These are phyloP conservation scores for Lactifluus subvellereus DNA, from an alignment of 768 basidiomycete genomes.

Conservation along the genomic window DNA sequence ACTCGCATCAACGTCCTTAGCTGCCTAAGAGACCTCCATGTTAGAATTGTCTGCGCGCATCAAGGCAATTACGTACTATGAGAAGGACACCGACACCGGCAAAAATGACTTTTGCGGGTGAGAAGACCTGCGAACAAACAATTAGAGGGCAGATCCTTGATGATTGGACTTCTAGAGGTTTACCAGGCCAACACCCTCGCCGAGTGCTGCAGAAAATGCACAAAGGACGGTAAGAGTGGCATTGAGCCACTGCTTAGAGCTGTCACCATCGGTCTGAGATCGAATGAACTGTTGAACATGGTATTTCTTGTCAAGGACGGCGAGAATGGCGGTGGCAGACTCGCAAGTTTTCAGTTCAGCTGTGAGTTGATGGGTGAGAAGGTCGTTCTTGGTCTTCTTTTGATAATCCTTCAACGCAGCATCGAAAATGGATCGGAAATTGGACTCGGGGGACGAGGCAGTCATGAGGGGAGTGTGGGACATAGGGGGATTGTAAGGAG, in stretches of 20 bases:
- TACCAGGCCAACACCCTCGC: not conserved
- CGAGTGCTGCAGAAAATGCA: not conserved
- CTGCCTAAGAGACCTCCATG: not conserved
- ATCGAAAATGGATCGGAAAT: not conserved
- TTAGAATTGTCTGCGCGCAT: not conserved
- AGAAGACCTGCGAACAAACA: not conserved
- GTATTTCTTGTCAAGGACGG: not conserved
- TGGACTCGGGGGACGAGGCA: not conserved
- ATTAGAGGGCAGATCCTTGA: not conserved
- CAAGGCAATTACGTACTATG: not conserved
- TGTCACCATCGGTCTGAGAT: not conserved
- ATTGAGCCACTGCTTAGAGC: not conserved
- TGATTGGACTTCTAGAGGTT: not conserved
- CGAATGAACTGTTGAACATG: not conserved
- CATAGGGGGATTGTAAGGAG: not conserved
- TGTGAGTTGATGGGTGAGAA: not conserved
- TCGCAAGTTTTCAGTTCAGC: not conserved
- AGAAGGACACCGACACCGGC: constrained; percentile 2
- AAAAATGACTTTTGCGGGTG: not conserved
- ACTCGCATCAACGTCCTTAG: not conserved
- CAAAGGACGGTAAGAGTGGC: not conserved
- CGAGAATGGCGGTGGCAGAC: not conserved
- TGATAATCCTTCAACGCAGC: not conserved
- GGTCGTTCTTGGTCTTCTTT: not conserved
- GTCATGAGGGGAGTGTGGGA: not conserved